Evolutionary conservation across 352 stramenopile genomes (phyloP).

Genomic region (Thalassiosira hispida): DNA sequence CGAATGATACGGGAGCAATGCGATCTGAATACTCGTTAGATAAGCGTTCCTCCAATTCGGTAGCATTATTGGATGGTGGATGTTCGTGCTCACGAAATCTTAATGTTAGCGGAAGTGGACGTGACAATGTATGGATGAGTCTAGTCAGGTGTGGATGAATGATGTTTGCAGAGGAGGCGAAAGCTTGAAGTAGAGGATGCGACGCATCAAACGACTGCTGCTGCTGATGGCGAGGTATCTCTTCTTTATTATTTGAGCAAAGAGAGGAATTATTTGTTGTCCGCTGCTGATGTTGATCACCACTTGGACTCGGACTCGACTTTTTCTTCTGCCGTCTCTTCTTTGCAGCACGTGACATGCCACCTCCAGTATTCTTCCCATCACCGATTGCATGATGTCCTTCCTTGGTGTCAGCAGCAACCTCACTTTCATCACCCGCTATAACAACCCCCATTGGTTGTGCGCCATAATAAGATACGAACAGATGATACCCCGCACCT

Average conservation of each 20-base stretch:
- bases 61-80: constrained; percentile 7
- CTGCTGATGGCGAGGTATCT: not conserved
- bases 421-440: not conserved
- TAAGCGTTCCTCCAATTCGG: constrained; percentile 8
- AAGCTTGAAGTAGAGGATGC: constrained; percentile 34
- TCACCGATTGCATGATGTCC: not conserved
- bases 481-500: constrained; percentile 63
- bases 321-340: constrained; percentile 30
- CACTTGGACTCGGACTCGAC: not conserved
- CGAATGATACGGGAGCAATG: constrained; percentile 43
- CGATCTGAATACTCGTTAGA: constrained; percentile 26
- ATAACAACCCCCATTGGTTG: constrained; percentile 58
- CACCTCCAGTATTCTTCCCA: not conserved
- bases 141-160: constrained; percentile 19
- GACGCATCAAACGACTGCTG: not conserved
- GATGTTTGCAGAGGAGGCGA: constrained; percentile 12
- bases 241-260: not conserved
- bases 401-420: constrained; percentile 2
- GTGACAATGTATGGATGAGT: constrained; percentile 53
- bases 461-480: constrained; percentile 70
- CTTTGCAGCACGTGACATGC: constrained; percentile 32
- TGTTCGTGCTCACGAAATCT: constrained; percentile 50
- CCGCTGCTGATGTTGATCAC: not conserved
- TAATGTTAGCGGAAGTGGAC: constrained; percentile 61
- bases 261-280: not conserved